Conservation (phyloP, 768 basidiomycete species). For the Gautieria morchelliformis region DNA sequence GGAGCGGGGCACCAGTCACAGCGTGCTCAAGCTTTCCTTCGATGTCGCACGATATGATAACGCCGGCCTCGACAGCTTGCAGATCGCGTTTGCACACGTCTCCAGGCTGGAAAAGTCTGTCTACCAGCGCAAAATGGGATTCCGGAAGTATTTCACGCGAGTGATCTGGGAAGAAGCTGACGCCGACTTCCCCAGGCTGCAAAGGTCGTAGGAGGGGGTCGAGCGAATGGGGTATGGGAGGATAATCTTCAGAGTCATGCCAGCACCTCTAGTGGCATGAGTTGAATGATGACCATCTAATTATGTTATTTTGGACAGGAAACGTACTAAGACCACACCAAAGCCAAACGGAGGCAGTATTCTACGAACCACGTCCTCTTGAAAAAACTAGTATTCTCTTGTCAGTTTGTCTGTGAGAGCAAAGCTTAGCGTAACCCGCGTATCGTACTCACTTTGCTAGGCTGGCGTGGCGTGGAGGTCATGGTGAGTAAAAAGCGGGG, state of each 20-base stretch:
- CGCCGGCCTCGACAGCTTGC: constrained; percentile 66
- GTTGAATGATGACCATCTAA: neutral
- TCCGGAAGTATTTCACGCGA: constrained; percentile 64
- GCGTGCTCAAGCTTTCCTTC: constrained; percentile 67
- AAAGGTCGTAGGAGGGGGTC: constrained; percentile 75
- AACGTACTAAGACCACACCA: constrained; percentile 59
- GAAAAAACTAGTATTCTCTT: constrained; percentile 25
- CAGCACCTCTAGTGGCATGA: constrained; percentile 57
- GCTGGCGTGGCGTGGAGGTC: neutral
- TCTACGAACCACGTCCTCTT: constrained; percentile 30
- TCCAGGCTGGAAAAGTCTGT: constrained; percentile 68
- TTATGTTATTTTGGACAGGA: neutral
- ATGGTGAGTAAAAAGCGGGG: neutral
- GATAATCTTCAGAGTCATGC: constrained; percentile 76
- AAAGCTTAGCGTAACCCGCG: neutral
- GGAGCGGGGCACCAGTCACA: constrained; percentile 48
- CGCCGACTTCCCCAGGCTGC: constrained; percentile 70
- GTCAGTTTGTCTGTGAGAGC: neutral
- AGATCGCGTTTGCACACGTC: constrained; percentile 76
- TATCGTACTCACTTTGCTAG: constrained; percentile 1
- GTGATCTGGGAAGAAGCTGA: constrained; percentile 52
- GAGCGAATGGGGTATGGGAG: constrained; percentile 30
- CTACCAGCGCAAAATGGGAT: constrained; percentile 56
- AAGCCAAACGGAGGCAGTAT: constrained; percentile 28
- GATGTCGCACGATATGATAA: constrained; percentile 55